These are phyloP conservation scores for Aspergillus taichungensis DNA, from an alignment of 495 filamentous ascomycete genomes.

Conservation along the genomic window DNA sequence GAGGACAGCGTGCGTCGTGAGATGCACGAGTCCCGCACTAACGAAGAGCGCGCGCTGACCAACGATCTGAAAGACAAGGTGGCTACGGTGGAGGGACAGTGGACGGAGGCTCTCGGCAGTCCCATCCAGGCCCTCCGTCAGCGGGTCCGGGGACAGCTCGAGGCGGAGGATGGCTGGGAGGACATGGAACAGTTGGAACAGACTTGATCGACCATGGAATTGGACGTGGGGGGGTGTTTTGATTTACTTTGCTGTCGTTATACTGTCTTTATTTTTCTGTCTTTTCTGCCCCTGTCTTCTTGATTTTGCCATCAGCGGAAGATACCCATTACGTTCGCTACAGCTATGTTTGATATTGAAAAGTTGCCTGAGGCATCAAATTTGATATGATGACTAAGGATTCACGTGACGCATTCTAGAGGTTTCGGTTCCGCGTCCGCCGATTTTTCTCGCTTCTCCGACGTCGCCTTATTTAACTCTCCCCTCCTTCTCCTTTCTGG, in stretches of 20 bases:
- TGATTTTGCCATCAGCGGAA: constrained; percentile 3
- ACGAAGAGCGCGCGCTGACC: constrained; percentile 62
- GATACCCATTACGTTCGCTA: constrained; percentile 21
- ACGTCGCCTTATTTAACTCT: background rate
- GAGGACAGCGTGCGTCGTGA: constrained; percentile 41
- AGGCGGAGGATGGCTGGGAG: constrained; percentile 66
- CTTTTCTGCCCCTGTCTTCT: background rate
- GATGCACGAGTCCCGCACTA: constrained; percentile 50
- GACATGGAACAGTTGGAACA: constrained; percentile 45
- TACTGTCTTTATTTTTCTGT: constrained; percentile 6
- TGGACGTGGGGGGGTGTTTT: constrained; percentile 1
- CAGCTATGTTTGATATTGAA: background rate
- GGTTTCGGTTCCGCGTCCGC: too few relatives aligned
- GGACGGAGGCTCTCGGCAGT: constrained; percentile 58
- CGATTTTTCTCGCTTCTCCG: background rate
- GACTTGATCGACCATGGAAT: constrained; percentile 8
- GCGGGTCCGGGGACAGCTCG: constrained; percentile 54
- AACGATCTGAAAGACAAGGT: constrained; percentile 91
- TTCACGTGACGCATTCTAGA: too few relatives aligned
- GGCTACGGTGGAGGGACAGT: constrained; percentile 79
- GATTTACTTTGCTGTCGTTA: constrained; percentile 8
- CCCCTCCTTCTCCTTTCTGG: background rate
- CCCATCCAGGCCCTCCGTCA: constrained; percentile 46
- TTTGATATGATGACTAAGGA: background rate
- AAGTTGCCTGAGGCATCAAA: background rate